phyloP scores from a whole-genome alignment of 306 rosid species.

The Carpinus fangiana region DNA sequence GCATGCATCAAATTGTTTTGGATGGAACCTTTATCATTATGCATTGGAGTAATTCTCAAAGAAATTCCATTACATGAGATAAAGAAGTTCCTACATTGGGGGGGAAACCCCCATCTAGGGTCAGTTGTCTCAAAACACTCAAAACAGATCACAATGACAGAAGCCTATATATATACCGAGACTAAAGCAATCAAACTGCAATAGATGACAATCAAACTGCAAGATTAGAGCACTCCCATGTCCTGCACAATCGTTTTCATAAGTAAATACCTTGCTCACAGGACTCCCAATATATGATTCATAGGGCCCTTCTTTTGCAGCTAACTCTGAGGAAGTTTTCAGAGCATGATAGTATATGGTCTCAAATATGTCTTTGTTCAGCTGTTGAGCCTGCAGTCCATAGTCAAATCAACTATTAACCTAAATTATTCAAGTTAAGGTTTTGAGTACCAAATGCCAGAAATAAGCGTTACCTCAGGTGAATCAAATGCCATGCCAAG shows the following conservation, averaged over 20 bases:
- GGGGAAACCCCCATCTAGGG: neutral
- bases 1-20: neutral
- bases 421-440: constrained; percentile 16
- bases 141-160: too few relatives aligned
- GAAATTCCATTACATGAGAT: neutral
- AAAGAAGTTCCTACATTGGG: neutral
- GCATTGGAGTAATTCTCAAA: neutral
- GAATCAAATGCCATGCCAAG: constrained; percentile 98
- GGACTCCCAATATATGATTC: constrained; percentile 83
- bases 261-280: constrained; percentile 64
- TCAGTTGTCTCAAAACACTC: neutral
- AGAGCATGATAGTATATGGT: constrained; percentile 85
- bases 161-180: neutral
- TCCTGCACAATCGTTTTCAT: neutral
- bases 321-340: constrained; percentile 71
- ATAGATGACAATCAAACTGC: neutral
- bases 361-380: constrained; percentile 91
- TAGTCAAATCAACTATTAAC: constrained; percentile 17
- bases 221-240: neutral
- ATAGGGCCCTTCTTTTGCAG: constrained; percentile 76
- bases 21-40: neutral
- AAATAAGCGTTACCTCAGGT: constrained; percentile 60
- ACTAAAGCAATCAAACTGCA: neutral
- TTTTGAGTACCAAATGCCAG: neutral
- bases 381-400: constrained; percentile 74